Base-by-base conservation (phyloP, 306 rosid species). In the Aeschynomene evenia region DNA sequence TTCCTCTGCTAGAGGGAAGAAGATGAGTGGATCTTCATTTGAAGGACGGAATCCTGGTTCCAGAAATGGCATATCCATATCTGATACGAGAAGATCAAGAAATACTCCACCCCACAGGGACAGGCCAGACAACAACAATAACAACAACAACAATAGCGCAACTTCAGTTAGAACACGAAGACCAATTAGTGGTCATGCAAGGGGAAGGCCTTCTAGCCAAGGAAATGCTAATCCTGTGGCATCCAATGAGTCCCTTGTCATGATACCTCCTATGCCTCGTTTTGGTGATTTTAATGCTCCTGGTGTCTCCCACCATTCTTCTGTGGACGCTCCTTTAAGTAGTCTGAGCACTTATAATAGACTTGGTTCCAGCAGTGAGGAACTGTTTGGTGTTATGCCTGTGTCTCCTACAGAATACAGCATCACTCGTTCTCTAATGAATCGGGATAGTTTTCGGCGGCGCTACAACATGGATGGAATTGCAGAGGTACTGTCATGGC, bases 391-490 rank as follows among this genome's bases (percentile, higher is more conserved):
- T 49, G 53, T 68, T 63, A 60, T 81, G 79, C 86, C 85, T 43
- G 34, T 72, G 18, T 77, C 85, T 77, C 59, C 81, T 63, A 19
- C 81, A 22, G 95, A 89, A 74, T 80, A 68, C 49, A 88, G 95
- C 7, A 70, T 82, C 28, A 59, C 91, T 54, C 85, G 64, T 55
- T 85, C 96, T 71, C 59, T 77, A 50, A 73, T 79, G 54, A 85
- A 82, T 64, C 86, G 80, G 72, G 95, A 83, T 31, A 71, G 84
- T 79, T 68, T 84, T 71, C 80, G 84, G 24, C 81, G 82, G 5
- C 90, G 81, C 71, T 86, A 81, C 80, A 85, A 89, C 85, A 77
- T 89, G 82, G 97, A 87, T 79, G 95, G 95, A 55, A 86, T 95
- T 79, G 91, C 95, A 15, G 99, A 95, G 97, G 99, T 95, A 60